Base-by-base conservation (phyloP, 805 yeast species). In the Ogataea pignaliae region DNA sequence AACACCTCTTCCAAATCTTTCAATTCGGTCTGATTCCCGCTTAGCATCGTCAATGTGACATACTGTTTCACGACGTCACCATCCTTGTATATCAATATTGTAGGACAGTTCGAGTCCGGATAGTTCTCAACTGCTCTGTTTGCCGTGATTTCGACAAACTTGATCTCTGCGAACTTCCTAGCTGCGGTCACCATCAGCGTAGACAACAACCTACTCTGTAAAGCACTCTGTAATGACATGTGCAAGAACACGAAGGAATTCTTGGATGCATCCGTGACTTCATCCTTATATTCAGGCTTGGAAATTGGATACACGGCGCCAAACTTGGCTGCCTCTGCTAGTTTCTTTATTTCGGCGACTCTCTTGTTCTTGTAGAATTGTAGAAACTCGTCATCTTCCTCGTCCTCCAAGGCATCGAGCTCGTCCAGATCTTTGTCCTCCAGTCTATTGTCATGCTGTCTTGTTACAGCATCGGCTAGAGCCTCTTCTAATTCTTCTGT, bases 131-230 rank as follows among this genome's bases (percentile, higher is more conserved):
- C 85, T 41, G 97, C 96, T 63, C 97, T 80, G 46, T 79, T 74
- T 18, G 87, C 96, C n/a, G 86, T 83, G 39, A 93, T 93, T 54
- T 93, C 97, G 36, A 88, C 91, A 60, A 93, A 86, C 64, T 93
- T 93, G 54, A 91, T 66, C 57, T 93, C 96, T 17, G 79, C 76
- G 61, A 79, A 91, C 56, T 79, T 83, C 2, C 66, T 59, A 0
- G 98, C 93, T 13, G 80, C 60, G 13, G 72, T 65, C 10, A 60
- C 57, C 52, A 85, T 71, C n/a, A 88, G 57, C 2, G 79, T 74
- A 0, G 80, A 66, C 38, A 91, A 67, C 10, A 90, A 66, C 47
- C 95, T 74, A 38, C 93, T 83, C 63, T 89, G 96, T 26, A 85
- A 61, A 43, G 75, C 73, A 48, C 83, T 79, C 45, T 79, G 81